phyloP scores from a whole-genome alignment of 208 protist species.

The Tritrichomonas foetus region DNA sequence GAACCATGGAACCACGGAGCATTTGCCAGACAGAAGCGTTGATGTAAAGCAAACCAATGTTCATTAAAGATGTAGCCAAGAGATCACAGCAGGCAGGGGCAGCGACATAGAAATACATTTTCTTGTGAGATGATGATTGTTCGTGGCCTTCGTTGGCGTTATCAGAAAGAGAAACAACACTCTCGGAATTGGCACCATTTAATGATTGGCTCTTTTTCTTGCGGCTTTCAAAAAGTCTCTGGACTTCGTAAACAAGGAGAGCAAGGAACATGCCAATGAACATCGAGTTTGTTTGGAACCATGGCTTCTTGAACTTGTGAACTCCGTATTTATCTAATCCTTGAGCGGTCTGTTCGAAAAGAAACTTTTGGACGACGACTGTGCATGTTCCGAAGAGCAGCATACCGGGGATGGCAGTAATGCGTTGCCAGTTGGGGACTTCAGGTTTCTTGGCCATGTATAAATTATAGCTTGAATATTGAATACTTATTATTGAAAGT shows the following conservation, averaged over 20 bases:
- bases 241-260: conserved; percentile 23
- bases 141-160: too few relatives aligned
- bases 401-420: background rate
- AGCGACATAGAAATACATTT: background rate
- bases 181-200: too few relatives aligned
- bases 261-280: background rate
- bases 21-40: conserved; percentile 38
- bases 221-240: background rate
- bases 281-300: conserved; percentile 39
- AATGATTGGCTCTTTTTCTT: too few relatives aligned
- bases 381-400: conserved; percentile 13
- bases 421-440: background rate
- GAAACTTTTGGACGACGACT: background rate
- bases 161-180: too few relatives aligned
- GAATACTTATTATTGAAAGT: too few relatives aligned
- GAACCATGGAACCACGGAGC: conserved; percentile 35
- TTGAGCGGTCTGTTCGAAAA: background rate
- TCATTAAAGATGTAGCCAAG: background rate
- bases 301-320: conserved; percentile 8
- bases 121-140: too few relatives aligned
- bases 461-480: too few relatives aligned
- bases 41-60: conserved; percentile 16
- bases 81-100: background rate
- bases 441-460: background rate
- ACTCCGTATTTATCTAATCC: background rate